Conservation (phyloP, 2,329 filamentous ascomycete genomes). For the Ophiostoma fasciatum region DNA sequence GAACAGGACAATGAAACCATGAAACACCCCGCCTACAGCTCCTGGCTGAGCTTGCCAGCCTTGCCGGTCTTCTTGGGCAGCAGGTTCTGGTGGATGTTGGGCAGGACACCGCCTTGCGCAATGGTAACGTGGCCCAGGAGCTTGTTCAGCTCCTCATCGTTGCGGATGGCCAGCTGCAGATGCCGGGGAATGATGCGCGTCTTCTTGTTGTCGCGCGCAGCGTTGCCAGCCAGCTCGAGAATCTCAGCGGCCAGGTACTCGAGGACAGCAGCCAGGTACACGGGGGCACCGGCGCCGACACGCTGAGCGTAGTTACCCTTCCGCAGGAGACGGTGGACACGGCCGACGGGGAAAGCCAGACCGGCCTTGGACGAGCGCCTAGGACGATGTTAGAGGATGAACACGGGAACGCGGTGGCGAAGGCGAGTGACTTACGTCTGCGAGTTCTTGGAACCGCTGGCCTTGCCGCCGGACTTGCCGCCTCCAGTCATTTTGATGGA, state of each 20-base stretch:
- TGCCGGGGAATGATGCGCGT: slow-evolving; percentile 99
- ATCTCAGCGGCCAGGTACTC: slow-evolving; percentile 99
- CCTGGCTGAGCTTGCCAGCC: slow-evolving; percentile 86
- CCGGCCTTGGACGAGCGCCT: slow-evolving; percentile 99
- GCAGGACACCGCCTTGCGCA: slow-evolving; percentile 93
- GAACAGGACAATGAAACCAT: slow-evolving; percentile 44
- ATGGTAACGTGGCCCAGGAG: slow-evolving; percentile 95
- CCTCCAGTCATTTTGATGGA: slow-evolving; percentile 96
- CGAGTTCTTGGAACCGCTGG: slow-evolving; percentile 95
- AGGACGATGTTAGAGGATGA: no score
- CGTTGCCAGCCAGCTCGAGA: slow-evolving; percentile 96
- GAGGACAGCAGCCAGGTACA: slow-evolving; percentile 93
- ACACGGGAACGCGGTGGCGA: no score
- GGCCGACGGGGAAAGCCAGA: slow-evolving; percentile 96
- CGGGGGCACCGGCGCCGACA: slow-evolving; percentile 94
- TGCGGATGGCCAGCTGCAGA: slow-evolving; percentile 96
- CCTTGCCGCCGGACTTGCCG: slow-evolving; percentile 99
- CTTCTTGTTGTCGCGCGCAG: slow-evolving; percentile 99
- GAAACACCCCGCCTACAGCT: slow-evolving; percentile 53
- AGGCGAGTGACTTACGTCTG: slow-evolving; percentile 66
- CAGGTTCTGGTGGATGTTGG: slow-evolving; percentile 98
- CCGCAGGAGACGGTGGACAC: slow-evolving; percentile 98
- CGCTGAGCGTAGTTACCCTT: slow-evolving; percentile 99
- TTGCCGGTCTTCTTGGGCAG: slow-evolving; percentile 99
- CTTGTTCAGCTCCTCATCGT: slow-evolving; percentile 99